These are phyloP conservation scores for Orbilia brochopaga DNA, from an alignment of 2,329 filamentous ascomycete species.

Conservation along the genomic window DNA sequence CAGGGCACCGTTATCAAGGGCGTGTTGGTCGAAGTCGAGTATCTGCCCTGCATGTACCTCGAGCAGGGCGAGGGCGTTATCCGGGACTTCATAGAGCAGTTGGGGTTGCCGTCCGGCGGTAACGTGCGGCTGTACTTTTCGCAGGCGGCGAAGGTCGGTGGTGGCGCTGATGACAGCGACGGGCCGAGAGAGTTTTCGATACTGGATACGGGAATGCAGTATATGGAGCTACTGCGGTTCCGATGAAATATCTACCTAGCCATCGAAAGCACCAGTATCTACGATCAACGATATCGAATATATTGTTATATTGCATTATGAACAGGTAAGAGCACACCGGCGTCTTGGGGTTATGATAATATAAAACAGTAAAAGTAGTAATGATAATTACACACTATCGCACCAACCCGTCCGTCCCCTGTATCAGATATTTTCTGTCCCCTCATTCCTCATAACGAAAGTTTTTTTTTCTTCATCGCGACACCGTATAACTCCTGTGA, in stretches of 20 bases:
- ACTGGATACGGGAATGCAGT: conserved; percentile 55
- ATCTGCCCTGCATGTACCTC: conserved; percentile 51
- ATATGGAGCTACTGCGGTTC: conserved; percentile 54
- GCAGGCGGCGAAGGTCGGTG: conserved; percentile 30
- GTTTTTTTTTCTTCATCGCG: neutral
- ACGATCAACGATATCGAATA: no score
- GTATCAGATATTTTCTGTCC: no score
- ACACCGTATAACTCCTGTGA: conserved; percentile 1
- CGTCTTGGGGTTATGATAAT: neutral
- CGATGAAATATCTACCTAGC: no score
- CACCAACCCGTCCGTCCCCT: no score
- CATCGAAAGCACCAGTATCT: no score
- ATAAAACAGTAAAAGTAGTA: conserved; percentile 1
- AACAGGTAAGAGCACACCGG: neutral
- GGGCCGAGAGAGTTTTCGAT: conserved; percentile 52
- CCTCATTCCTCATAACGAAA: no score
- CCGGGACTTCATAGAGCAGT: conserved; percentile 53
- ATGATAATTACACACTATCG: neutral
- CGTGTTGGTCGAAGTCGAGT: conserved; percentile 54
- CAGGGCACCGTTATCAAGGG: conserved; percentile 54
- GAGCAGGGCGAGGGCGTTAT: conserved; percentile 53
- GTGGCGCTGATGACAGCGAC: conserved; percentile 20
- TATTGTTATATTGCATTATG: neutral
- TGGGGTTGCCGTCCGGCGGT: conserved; percentile 49
- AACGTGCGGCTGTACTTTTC: conserved; percentile 52